A percentile compares a stretch with the other conserved stretches of the same genome.
These are phyloP conservation scores for Cyberlindnera galapagoensis DNA, from an alignment of 805 yeast genomes.

Conservation along the genomic window DNA sequence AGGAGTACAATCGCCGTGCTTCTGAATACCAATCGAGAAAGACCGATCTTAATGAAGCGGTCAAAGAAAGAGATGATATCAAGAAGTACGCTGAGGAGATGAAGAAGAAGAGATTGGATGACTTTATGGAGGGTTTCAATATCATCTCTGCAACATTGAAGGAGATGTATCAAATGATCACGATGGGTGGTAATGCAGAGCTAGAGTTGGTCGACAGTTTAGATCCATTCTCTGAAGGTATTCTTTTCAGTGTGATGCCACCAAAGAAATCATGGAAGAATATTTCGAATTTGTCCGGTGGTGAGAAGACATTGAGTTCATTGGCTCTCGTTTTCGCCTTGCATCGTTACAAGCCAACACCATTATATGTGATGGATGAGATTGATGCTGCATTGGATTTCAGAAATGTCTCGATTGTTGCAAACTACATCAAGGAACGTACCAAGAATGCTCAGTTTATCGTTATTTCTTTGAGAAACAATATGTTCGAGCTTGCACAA, in stretches of 20 bases:
- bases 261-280: constrained; percentile 98
- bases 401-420: constrained; percentile 94
- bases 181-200: constrained; percentile 99
- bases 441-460: constrained; percentile 95
- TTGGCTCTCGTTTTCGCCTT: constrained; percentile 93
- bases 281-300: constrained; percentile 92
- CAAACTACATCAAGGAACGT: constrained; percentile 91
- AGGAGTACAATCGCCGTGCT: constrained; percentile 66
- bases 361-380: constrained; percentile 97
- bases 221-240: constrained; percentile 98
- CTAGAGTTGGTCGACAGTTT: constrained; percentile 89
- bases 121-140: constrained; percentile 90
- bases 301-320: constrained; percentile 93
- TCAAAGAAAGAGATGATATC: constrained; percentile 55
- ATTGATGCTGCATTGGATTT: constrained; percentile 98
- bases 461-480: constrained; percentile 90
- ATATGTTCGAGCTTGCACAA: constrained; percentile 95
- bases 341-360: constrained; percentile 95
- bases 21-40: constrained; percentile 60
- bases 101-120: constrained; percentile 69
- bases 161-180: constrained; percentile 97
- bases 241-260: constrained; percentile 96
- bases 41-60: constrained; percentile 61
- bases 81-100: constrained; percentile 59
- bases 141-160: constrained; percentile 81